Conservation (phyloP, 2,329 filamentous ascomycete genomes). For the Paramyrothecium roridum region DNA sequence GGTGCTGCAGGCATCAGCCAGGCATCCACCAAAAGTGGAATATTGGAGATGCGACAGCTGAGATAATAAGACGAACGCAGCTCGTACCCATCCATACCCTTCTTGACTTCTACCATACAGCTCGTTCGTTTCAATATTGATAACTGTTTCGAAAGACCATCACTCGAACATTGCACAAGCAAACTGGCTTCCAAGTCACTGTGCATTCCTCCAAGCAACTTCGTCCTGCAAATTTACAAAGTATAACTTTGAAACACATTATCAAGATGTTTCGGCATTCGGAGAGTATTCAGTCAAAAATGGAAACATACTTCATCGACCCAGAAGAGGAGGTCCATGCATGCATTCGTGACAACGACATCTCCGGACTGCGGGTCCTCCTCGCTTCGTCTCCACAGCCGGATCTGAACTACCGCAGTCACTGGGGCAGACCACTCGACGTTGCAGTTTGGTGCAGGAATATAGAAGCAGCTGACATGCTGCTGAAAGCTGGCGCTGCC, state of each 20-base stretch:
- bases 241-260: background rate
- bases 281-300: background rate
- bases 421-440: constrained; percentile 10
- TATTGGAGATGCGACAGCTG: too few species aligned
- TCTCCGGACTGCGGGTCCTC: constrained; percentile 1
- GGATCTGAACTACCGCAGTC: constrained; percentile 3
- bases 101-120: too few species aligned
- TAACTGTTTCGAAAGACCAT: too few species aligned
- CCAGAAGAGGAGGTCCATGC: constrained; percentile 3
- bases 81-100: too few species aligned
- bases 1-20: too few species aligned
- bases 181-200: too few species aligned
- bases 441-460: constrained; percentile 8
- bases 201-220: too few species aligned
- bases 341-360: constrained; percentile 6
- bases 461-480: constrained; percentile 7
- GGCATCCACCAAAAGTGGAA: too few species aligned
- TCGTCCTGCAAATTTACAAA: too few species aligned
- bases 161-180: too few species aligned
- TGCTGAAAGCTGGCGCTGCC: constrained; percentile 9
- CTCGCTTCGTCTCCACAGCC: background rate
- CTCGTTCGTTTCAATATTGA: too few species aligned
- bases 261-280: background rate
- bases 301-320: background rate
- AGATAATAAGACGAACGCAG: too few species aligned